phyloP scores from a whole-genome alignment of 495 filamentous ascomycete species.

The Tuber umbilicatum region DNA sequence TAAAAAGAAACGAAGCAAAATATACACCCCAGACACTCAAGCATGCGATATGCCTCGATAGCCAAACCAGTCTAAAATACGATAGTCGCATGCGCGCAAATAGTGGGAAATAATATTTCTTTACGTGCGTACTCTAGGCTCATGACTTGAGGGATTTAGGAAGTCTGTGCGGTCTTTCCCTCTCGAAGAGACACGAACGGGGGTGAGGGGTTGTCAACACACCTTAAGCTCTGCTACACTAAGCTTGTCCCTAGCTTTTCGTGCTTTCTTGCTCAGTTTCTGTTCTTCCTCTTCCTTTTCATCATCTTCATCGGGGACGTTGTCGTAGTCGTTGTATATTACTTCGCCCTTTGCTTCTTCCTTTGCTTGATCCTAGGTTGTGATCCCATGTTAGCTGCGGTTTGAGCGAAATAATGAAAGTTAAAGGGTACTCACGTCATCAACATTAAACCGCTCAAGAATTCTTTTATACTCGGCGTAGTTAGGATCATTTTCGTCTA shows the following conservation, averaged over 20 bases:
- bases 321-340: slow-evolving; percentile 77
- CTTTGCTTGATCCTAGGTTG: slow-evolving; percentile 49
- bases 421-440: slow-evolving; percentile 24
- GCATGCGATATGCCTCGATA: neutral
- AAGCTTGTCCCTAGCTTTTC: slow-evolving; percentile 82
- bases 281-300: slow-evolving; percentile 58
- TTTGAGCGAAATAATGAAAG: neutral
- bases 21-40: slow-evolving; percentile 5
- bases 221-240: slow-evolving; percentile 87
- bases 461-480: slow-evolving; percentile 77
- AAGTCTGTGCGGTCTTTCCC: slow-evolving; percentile 29
- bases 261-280: slow-evolving; percentile 84
- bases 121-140: slow-evolving; percentile 4
- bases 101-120: slow-evolving; percentile 5
- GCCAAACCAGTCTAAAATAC: neutral
- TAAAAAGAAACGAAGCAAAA: neutral
- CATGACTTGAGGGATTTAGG: slow-evolving; percentile 26
- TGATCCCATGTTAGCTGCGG: slow-evolving; percentile 5
- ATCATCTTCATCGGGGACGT: slow-evolving; percentile 78
- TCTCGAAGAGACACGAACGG: slow-evolving; percentile 9
- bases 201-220: slow-evolving; percentile 15
- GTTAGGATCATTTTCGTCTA: slow-evolving; percentile 65
- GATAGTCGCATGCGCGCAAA: slow-evolving; percentile 2
- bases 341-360: slow-evolving; percentile 80
- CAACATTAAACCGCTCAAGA: slow-evolving; percentile 61